Evolutionary conservation across 2,329 filamentous ascomycete genomes (phyloP).

Genomic region (Kalmusia sp.): DNA sequence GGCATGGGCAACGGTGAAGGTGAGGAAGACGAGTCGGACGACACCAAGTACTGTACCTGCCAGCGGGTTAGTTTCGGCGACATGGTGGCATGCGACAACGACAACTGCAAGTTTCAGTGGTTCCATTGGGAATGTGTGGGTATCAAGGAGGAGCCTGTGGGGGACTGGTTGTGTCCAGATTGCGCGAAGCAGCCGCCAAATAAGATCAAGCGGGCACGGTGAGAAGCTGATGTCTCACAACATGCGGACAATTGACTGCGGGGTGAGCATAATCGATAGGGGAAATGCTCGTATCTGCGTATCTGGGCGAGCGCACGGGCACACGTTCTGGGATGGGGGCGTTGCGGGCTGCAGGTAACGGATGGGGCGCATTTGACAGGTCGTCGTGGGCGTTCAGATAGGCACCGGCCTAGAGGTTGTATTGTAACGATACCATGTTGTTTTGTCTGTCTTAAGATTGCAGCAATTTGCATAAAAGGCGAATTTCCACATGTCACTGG

Average conservation of each 20-base stretch:
- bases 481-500: slow-evolving; percentile 9
- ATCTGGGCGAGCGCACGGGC: not conserved
- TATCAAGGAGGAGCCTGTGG: slow-evolving; percentile 57
- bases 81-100: slow-evolving; percentile 90
- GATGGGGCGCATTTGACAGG: slow-evolving; percentile 9
- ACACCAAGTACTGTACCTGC: slow-evolving; percentile 80
- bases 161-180: slow-evolving; percentile 59
- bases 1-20: slow-evolving; percentile 47
- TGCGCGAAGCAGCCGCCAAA: slow-evolving; percentile 46
- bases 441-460: not conserved
- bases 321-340: not conserved
- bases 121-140: slow-evolving; percentile 77
- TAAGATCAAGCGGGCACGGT: slow-evolving; percentile 51
- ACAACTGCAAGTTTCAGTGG: slow-evolving; percentile 82
- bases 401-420: not conserved
- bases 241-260: not conserved
- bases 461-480: slow-evolving; percentile 5
- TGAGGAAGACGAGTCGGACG: slow-evolving; percentile 74
- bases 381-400: not conserved
- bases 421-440: not conserved
- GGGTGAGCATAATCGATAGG: slow-evolving; percentile 7
- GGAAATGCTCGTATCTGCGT: not conserved
- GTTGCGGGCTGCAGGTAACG: slow-evolving; percentile 2
- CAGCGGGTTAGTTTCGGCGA: slow-evolving; percentile 85
- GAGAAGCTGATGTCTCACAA: slow-evolving; percentile 5